Percentiles rank a stretch among this genome's conserved stretches.
phyloP scores from a whole-genome alignment of 257 asterid species.

The Ehretia macrophylla region DNA sequence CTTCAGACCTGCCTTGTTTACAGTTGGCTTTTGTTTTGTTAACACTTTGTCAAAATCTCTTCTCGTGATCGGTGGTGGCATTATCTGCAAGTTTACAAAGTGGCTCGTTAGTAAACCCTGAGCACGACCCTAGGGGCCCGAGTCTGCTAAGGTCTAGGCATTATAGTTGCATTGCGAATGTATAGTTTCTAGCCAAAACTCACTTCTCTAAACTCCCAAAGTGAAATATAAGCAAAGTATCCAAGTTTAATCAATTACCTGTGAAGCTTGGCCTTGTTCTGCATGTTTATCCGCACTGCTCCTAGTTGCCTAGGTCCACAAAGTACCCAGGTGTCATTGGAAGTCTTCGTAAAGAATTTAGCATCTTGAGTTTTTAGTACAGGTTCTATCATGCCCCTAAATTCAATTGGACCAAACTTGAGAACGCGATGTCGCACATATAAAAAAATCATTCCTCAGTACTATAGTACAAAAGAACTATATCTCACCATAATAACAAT shows the following conservation, averaged over 20 bases:
- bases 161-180: not conserved
- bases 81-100: constrained; percentile 47
- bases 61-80: constrained; percentile 96
- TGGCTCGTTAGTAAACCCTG: not conserved
- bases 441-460: too few relatives aligned
- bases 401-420: too few relatives aligned
- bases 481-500: too few relatives aligned
- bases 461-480: too few relatives aligned
- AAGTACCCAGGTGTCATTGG: constrained; percentile 68
- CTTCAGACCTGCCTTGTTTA: too few relatives aligned
- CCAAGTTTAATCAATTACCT: constrained; percentile 39
- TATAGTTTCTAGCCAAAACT: not conserved
- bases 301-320: constrained; percentile 90
- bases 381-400: too few relatives aligned
- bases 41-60: too few relatives aligned
- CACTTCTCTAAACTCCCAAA: not conserved
- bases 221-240: not conserved
- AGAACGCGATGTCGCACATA: too few relatives aligned
- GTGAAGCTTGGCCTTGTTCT: constrained; percentile 79
- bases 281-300: constrained; percentile 80
- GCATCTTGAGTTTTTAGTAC: constrained; percentile 99
- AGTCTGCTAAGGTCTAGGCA: not conserved
- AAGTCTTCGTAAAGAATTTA: constrained; percentile 54
- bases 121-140: not conserved
- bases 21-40: too few relatives aligned